Conservation (phyloP, 75 land plant species). For the Selaginella moellendorffii region DNA sequence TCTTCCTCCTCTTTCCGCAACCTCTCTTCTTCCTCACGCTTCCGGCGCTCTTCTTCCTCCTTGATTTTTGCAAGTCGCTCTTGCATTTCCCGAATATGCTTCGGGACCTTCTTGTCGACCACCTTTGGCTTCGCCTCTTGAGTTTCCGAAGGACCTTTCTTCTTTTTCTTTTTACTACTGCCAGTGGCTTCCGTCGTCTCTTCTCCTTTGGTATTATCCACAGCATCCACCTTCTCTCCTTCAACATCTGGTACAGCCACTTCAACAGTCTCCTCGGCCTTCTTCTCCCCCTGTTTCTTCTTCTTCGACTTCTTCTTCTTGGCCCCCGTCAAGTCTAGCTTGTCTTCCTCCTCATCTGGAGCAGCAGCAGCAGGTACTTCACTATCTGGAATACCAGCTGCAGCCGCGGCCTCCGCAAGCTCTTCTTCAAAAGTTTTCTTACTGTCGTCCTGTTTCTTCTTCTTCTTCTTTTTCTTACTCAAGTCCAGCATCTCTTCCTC, state of each 20-base stretch:
- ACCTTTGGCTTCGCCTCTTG: slow-evolving; percentile 22
- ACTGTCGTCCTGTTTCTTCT: slow-evolving; percentile 31
- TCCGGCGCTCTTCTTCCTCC: not conserved
- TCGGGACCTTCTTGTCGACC: slow-evolving; percentile 53
- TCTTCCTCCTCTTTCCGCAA: slow-evolving; percentile 83
- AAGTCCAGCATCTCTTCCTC: not conserved
- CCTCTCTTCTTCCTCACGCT: slow-evolving; percentile 70
- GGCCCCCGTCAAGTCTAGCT: slow-evolving; percentile 56
- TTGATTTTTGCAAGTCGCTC: slow-evolving; percentile 68
- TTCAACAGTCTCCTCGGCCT: slow-evolving; percentile 44
- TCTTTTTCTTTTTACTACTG: not conserved
- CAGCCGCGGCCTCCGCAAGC: not conserved
- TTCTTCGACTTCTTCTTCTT: slow-evolving; percentile 96
- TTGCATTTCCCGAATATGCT: slow-evolving; percentile 85
- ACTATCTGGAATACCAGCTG: too few species aligned
- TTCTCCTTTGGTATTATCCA: slow-evolving; percentile 13
- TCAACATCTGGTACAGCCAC: slow-evolving; percentile 24
- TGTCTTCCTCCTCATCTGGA: slow-evolving; percentile 24
- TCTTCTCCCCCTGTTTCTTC: slow-evolving; percentile 82
- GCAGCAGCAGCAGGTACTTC: too few species aligned
- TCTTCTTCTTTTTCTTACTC: slow-evolving; percentile 22
- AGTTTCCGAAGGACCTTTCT: not conserved
- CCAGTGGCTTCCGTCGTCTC: too few species aligned
- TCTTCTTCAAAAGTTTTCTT: slow-evolving; percentile 30
- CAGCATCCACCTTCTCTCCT: slow-evolving; percentile 26